Conservation (phyloP, 441 rosid genomes). For the Populus hybrid region DNA sequence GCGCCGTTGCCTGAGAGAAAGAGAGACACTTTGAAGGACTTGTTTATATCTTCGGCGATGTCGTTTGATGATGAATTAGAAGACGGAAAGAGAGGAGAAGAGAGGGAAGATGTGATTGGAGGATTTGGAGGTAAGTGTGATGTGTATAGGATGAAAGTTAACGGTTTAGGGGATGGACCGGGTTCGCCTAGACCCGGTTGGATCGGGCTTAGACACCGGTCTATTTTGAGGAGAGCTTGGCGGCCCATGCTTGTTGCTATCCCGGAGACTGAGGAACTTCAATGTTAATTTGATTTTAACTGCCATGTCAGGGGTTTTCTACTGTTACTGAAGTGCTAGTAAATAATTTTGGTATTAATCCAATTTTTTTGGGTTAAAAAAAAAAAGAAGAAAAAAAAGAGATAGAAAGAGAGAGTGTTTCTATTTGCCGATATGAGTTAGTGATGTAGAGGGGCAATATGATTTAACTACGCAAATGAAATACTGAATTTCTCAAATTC, state of each 20-base stretch:
- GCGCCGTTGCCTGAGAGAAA: constrained; percentile 24
- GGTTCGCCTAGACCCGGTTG: constrained; percentile 52
- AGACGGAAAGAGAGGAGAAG: constrained; percentile 14
- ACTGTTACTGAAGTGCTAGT: neutral
- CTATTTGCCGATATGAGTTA: neutral
- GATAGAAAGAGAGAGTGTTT: neutral
- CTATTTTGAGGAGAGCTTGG: constrained; percentile 65
- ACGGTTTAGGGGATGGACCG: constrained; percentile 24
- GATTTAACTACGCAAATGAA: neutral
- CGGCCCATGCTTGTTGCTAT: constrained; percentile 69
- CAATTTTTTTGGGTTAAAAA: neutral
- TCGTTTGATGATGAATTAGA: constrained; percentile 31
- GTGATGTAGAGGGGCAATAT: neutral
- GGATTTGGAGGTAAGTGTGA: constrained; percentile 30
- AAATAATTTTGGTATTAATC: neutral
- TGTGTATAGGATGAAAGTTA: constrained; percentile 32
- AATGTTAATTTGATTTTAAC: neutral
- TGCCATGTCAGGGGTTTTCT: neutral
- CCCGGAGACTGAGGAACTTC: constrained; percentile 34
- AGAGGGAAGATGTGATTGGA: constrained; percentile 8
- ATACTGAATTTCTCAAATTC: neutral
- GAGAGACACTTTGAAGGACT: constrained; percentile 51
- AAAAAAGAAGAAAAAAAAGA: neutral
- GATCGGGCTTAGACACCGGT: constrained; percentile 64
- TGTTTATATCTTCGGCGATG: constrained; percentile 56